Evolutionary conservation across 768 basidiomycete genomes (phyloP).

Genomic region (Auricularia cornea): DNA sequence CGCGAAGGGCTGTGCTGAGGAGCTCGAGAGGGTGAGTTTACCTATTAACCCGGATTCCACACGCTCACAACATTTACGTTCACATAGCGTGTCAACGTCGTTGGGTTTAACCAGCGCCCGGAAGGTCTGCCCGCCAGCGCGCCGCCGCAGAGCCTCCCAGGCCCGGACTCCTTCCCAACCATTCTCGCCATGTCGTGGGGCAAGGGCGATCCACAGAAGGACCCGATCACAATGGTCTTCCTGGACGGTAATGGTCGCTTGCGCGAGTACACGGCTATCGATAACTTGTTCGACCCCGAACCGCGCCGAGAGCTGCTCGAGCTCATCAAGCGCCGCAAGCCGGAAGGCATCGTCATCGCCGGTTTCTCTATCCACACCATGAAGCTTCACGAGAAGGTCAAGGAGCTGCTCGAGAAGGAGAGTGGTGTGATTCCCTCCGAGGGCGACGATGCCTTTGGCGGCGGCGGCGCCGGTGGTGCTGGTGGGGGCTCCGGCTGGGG

Average conservation of each 20-base stretch:
- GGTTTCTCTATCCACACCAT: constrained; percentile 80
- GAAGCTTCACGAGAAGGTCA: constrained; percentile 57
- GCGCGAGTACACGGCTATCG: constrained; percentile 83
- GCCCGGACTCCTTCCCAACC: constrained; percentile 41
- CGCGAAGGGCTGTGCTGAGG: constrained; percentile 55
- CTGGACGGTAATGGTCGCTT: constrained; percentile 83
- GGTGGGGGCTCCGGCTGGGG: constrained; percentile 6
- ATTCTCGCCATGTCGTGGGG: constrained; percentile 94
- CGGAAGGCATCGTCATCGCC: constrained; percentile 82
- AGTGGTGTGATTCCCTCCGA: not conserved
- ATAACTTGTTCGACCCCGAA: constrained; percentile 71
- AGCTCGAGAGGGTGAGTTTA: constrained; percentile 59
- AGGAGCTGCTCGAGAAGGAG: constrained; percentile 39
- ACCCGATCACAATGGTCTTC: constrained; percentile 78
- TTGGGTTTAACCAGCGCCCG: not conserved
- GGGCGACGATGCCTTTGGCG: not conserved
- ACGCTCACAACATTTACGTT: constrained; percentile 10
- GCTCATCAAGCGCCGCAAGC: constrained; percentile 71
- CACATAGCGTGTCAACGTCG: constrained; percentile 3
- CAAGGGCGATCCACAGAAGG: constrained; percentile 87
- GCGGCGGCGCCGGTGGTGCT: not conserved
- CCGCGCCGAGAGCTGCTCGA: constrained; percentile 69
- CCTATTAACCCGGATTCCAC: constrained; percentile 1
- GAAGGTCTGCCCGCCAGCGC: not conserved
- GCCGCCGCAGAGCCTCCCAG: not conserved